Conservation (phyloP, 495 filamentous ascomycete species). For the Penicillium ucsense region DNA sequence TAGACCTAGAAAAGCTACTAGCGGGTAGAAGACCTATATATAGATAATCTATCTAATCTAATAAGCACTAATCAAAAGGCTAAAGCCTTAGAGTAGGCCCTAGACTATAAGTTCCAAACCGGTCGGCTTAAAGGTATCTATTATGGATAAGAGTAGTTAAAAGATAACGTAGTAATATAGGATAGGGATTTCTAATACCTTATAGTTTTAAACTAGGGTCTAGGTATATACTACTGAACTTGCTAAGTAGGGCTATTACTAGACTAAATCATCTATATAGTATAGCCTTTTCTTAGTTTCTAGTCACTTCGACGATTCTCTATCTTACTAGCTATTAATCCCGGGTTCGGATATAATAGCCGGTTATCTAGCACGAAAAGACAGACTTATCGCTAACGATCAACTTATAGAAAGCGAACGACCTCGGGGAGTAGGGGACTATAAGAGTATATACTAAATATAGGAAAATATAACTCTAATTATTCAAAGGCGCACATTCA, state of each 20-base stretch:
- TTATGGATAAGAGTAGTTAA: neutral
- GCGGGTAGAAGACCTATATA: neutral
- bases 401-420: no score
- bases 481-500: no score
- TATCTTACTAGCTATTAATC: neutral
- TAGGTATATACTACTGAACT: neutral
- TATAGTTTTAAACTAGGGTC: neutral
- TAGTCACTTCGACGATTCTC: neutral
- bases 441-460: no score
- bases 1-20: neutral
- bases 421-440: no score
- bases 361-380: no score
- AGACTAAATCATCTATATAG: no score
- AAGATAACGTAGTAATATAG: neutral
- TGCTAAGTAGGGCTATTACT: neutral
- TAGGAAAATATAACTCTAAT: no score
- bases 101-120: neutral
- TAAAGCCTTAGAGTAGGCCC: neutral
- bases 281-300: neutral
- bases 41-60: neutral
- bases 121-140: neutral
- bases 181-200: neutral
- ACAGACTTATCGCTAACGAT: no score
- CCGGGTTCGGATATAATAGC: neutral
- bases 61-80: neutral